Conservation (phyloP, 2,329 filamentous ascomycete genomes). For the Pochonia chlamydosporia region DNA sequence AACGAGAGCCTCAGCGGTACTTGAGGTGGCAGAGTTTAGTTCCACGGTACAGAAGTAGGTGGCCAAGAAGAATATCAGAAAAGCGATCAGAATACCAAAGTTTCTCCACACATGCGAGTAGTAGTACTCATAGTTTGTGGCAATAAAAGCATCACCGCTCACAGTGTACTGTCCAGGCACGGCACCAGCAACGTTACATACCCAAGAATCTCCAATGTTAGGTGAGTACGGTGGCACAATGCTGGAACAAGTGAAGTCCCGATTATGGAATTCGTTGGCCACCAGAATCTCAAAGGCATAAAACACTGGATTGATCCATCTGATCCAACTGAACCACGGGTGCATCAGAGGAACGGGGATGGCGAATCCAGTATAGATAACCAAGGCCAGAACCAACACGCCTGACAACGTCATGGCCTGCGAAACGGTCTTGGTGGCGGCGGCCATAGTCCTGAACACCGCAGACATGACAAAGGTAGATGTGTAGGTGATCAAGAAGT, state of each 20-base stretch:
- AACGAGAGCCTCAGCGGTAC: constrained; percentile 63
- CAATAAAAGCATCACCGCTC: constrained; percentile 56
- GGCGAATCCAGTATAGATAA: constrained; percentile 56
- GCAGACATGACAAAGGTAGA: constrained; percentile 69
- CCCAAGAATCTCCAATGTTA: constrained; percentile 38
- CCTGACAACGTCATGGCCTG: constrained; percentile 50
- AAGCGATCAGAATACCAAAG: constrained; percentile 60
- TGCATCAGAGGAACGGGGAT: constrained; percentile 53
- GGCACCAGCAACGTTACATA: constrained; percentile 50
- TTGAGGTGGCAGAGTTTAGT: constrained; percentile 56
- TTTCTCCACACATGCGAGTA: constrained; percentile 60
- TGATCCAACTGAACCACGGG: constrained; percentile 71
- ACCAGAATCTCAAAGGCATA: constrained; percentile 71
- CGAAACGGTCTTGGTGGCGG: constrained; percentile 59
- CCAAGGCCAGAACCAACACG: constrained; percentile 52
- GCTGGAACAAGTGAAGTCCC: constrained; percentile 48
- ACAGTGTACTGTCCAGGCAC: constrained; percentile 47
- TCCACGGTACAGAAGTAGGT: constrained; percentile 61
- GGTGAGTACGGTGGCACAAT: constrained; percentile 42
- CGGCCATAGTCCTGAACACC: constrained; percentile 68
- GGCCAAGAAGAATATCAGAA: constrained; percentile 57
- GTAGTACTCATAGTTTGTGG: constrained; percentile 48
- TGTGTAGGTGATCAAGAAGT: constrained; percentile 63
- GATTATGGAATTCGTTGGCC: constrained; percentile 64
- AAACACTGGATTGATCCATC: constrained; percentile 66